Evolutionary conservation across 139 green algal genomes (phyloP).

Genomic region (Chlorella sp.): DNA sequence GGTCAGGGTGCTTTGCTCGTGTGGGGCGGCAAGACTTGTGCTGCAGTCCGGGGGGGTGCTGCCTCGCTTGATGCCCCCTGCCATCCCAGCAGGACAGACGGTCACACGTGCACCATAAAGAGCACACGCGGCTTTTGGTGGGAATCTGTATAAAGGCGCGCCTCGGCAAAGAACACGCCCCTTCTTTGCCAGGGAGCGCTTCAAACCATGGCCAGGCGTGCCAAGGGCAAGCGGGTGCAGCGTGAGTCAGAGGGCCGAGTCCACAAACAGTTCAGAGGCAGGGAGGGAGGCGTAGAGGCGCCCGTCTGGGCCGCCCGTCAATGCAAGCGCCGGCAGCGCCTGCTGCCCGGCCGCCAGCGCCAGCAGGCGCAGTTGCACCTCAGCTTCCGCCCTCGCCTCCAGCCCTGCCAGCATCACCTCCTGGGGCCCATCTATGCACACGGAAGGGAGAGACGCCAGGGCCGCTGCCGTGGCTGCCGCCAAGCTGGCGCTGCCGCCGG

Average conservation of each 20-base stretch:
- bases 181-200: no score
- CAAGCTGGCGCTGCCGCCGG: background rate
- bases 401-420: background rate
- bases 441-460: background rate
- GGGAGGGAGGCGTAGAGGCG: constrained; percentile 8
- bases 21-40: no score
- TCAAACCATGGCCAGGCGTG: no score
- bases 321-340: background rate
- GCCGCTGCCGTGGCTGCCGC: background rate
- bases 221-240: background rate
- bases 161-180: no score
- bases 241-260: background rate
- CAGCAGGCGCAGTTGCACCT: constrained; percentile 9
- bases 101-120: no score
- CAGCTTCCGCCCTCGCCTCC: background rate
- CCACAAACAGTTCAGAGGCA: constrained; percentile 15
- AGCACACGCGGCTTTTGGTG: no score
- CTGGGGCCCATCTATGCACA: constrained; percentile 6
- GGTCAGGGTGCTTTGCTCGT: no score
- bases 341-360: constrained; percentile 1
- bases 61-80: no score
- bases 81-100: no score
- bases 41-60: no score
- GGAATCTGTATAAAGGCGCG: no score
- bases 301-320: background rate